A percentile compares a stretch with the other conserved stretches of the same genome.
Conservation (phyloP, 257 asterid genomes). For the Primulina eburnea region DNA sequence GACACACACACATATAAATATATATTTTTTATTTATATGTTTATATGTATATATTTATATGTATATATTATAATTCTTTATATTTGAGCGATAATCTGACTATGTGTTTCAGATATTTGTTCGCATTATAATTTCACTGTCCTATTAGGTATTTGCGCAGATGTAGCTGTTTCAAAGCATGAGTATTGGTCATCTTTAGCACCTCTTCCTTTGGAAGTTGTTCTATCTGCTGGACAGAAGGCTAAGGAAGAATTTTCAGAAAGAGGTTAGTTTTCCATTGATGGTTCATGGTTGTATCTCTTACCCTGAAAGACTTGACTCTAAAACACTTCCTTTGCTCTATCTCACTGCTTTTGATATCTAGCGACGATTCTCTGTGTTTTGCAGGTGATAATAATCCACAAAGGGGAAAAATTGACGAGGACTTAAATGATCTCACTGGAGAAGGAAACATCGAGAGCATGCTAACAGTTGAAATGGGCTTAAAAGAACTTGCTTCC, state of each 20-base stretch:
- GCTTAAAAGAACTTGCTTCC: constrained; percentile 85
- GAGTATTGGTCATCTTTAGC: constrained; percentile 98
- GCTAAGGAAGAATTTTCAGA: constrained; percentile 80
- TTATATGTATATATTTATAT: no score
- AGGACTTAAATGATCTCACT: constrained; percentile 77
- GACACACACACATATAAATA: no score
- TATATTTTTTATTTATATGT: no score
- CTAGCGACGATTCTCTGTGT: constrained; percentile 18
- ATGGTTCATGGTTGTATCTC: constrained; percentile 24
- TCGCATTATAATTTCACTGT: constrained; percentile 8
- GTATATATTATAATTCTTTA: neutral
- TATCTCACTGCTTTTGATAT: constrained; percentile 17
- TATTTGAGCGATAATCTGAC: neutral
- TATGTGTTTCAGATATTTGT: neutral
- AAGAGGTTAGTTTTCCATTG: constrained; percentile 56
- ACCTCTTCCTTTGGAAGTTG: constrained; percentile 92
- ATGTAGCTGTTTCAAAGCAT: constrained; percentile 72
- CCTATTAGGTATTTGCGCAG: constrained; percentile 70
- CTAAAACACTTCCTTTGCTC: constrained; percentile 2
- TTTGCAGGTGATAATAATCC: constrained; percentile 57
- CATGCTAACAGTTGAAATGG: constrained; percentile 93
- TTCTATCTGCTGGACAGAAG: constrained; percentile 94
- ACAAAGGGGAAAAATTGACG: constrained; percentile 56
- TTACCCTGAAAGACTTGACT: constrained; percentile 22
- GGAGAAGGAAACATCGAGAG: constrained; percentile 98